Evolutionary conservation across 331 rosid genomes (phyloP).

Genomic region (Rosa hybrid): DNA sequence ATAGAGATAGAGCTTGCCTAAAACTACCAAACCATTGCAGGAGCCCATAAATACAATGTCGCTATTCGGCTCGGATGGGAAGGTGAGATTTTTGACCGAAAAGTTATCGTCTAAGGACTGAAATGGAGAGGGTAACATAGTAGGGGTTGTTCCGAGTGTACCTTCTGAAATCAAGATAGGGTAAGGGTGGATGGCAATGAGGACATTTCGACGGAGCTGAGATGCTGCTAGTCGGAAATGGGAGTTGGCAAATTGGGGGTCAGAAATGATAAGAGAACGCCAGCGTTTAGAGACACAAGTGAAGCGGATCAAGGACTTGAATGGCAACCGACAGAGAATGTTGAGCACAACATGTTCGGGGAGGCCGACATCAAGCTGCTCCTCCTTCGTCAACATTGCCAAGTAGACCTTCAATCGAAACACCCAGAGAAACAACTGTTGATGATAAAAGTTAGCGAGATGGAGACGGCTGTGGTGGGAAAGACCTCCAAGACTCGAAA

Average conservation of each 20-base stretch:
- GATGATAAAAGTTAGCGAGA: too few relatives aligned
- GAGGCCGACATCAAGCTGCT: background rate
- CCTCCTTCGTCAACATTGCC: background rate
- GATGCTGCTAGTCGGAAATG: background rate
- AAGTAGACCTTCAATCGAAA: background rate
- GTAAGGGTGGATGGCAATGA: background rate
- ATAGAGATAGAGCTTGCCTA: background rate
- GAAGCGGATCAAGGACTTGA: slow-evolving; percentile 4
- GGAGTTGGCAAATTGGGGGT: background rate
- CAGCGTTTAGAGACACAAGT: background rate
- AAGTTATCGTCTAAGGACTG: background rate
- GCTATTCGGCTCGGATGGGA: background rate
- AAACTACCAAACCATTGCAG: slow-evolving; percentile 1
- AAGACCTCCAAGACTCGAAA: too few relatives aligned
- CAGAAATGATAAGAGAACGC: background rate
- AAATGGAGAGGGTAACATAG: background rate
- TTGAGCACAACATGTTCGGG: background rate
- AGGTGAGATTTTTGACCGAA: background rate
- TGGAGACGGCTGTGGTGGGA: too few relatives aligned
- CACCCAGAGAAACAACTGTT: too few relatives aligned
- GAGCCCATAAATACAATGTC: background rate
- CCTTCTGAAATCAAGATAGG: too few relatives aligned
- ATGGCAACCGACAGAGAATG: background rate
- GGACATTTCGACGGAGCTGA: background rate
- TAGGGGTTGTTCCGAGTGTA: too few relatives aligned